Evolutionary conservation across 1,139 yeast genomes (phyloP).

Genomic region (Sugiyamaella novakii): DNA sequence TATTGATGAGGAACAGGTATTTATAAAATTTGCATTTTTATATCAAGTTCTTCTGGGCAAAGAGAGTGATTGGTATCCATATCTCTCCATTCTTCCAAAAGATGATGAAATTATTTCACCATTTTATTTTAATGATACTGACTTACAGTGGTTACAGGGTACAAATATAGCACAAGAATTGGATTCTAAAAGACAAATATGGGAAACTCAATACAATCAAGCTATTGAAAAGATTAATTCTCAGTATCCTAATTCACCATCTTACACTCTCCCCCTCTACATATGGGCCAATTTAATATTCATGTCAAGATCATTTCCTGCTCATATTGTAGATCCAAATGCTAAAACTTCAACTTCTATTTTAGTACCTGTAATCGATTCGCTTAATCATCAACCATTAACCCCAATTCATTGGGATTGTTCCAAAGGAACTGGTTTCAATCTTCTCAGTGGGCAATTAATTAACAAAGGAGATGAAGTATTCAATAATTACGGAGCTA

Average conservation of each 20-base stretch:
- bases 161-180: slow-evolving; percentile 55
- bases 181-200: slow-evolving; percentile 32
- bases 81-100: slow-evolving; percentile 61
- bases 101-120: slow-evolving; percentile 57
- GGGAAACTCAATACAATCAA: slow-evolving; percentile 38
- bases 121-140: slow-evolving; percentile 56
- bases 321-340: slow-evolving; percentile 47
- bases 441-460: slow-evolving; percentile 34
- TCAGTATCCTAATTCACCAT: slow-evolving; percentile 8
- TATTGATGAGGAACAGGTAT: slow-evolving; percentile 27
- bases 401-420: slow-evolving; percentile 67
- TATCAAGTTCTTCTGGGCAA: slow-evolving; percentile 28
- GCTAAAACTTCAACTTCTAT: slow-evolving; percentile 51
- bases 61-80: slow-evolving; percentile 46
- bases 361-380: slow-evolving; percentile 75
- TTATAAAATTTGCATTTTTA: slow-evolving; percentile 33
- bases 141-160: slow-evolving; percentile 54
- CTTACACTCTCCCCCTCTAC: slow-evolving; percentile 46
- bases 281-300: slow-evolving; percentile 75
- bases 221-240: slow-evolving; percentile 20
- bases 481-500: slow-evolving; percentile 82
- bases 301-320: slow-evolving; percentile 78
- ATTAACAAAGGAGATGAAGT: slow-evolving; percentile 51
- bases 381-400: slow-evolving; percentile 68
- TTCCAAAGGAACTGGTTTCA: slow-evolving; percentile 35